Evolutionary conservation across 2,329 filamentous ascomycete species (phyloP).

Genomic region (Talaromyces sp.): DNA sequence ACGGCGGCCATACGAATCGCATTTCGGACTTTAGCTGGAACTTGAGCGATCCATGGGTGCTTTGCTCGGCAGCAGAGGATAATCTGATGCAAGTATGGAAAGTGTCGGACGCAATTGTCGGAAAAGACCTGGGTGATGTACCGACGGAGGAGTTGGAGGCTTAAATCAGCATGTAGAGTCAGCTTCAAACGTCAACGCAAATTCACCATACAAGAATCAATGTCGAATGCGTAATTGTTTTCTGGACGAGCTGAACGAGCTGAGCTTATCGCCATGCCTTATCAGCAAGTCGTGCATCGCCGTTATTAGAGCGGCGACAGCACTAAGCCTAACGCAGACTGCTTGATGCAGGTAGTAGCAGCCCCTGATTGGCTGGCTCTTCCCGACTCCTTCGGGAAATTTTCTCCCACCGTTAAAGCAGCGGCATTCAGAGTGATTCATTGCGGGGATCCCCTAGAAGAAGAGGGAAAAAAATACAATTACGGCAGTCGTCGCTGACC

Average conservation of each 20-base stretch:
- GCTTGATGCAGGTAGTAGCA: background rate
- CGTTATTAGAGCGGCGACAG: background rate
- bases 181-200: too few relatives aligned
- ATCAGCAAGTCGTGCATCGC: conserved; percentile 12
- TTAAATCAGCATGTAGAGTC: too few relatives aligned
- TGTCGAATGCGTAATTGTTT: background rate
- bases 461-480: background rate
- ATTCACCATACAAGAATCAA: background rate
- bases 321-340: background rate
- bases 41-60: conserved; percentile 90
- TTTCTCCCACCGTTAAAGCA: conserved; percentile 5
- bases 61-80: conserved; percentile 93
- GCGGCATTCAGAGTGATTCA: background rate
- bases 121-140: conserved; percentile 70
- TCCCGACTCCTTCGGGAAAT: background rate
- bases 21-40: conserved; percentile 98
- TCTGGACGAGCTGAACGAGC: background rate
- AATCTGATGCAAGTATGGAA: conserved; percentile 96
- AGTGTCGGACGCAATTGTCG: conserved; percentile 75
- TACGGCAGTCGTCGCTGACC: conserved; percentile 14
- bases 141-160: conserved; percentile 72
- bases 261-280: conserved; percentile 8
- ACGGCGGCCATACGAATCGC: conserved; percentile 95
- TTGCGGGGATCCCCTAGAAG: conserved; percentile 12
- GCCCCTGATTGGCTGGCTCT: background rate